These are phyloP conservation scores for Epichloe uncinata DNA, from an alignment of 2,329 filamentous ascomycete species.

Conservation along the genomic window DNA sequence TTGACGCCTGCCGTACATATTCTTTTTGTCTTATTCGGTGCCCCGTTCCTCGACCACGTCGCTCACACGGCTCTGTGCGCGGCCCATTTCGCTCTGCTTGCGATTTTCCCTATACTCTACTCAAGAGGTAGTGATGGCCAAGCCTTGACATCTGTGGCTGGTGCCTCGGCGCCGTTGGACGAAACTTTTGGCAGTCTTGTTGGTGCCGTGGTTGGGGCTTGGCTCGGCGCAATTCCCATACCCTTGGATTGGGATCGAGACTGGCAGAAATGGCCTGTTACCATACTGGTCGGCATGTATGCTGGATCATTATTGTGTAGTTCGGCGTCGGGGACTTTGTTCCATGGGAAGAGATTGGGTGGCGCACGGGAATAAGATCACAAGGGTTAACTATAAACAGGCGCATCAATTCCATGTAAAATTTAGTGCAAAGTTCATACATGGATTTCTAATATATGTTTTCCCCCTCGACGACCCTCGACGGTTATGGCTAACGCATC, in stretches of 20 bases:
- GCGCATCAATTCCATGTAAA: neutral
- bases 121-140: constrained; percentile 62
- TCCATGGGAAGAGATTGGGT: constrained; percentile 31
- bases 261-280: constrained; percentile 97
- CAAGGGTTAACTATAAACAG: constrained; percentile 13
- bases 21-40: constrained; percentile 79
- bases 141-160: constrained; percentile 58
- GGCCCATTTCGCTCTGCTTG: constrained; percentile 67
- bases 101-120: constrained; percentile 71
- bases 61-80: constrained; percentile 68
- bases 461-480: too few relatives aligned
- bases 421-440: too few relatives aligned
- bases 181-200: constrained; percentile 70
- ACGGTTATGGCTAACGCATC: too few relatives aligned
- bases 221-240: constrained; percentile 90
- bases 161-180: constrained; percentile 60
- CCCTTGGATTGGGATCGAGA: constrained; percentile 97
- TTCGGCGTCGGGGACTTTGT: constrained; percentile 39
- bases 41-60: constrained; percentile 72
- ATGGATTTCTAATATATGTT: too few relatives aligned
- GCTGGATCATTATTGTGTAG: constrained; percentile 63
- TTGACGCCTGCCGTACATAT: constrained; percentile 51
- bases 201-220: constrained; percentile 71
- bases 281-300: constrained; percentile 73
- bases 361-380: constrained; percentile 10